A percentile compares a stretch with the other conserved stretches of the same genome.
phyloP scores from a whole-genome alignment of 495 filamentous ascomycete genomes.

The Hypoxylon trugodes region DNA sequence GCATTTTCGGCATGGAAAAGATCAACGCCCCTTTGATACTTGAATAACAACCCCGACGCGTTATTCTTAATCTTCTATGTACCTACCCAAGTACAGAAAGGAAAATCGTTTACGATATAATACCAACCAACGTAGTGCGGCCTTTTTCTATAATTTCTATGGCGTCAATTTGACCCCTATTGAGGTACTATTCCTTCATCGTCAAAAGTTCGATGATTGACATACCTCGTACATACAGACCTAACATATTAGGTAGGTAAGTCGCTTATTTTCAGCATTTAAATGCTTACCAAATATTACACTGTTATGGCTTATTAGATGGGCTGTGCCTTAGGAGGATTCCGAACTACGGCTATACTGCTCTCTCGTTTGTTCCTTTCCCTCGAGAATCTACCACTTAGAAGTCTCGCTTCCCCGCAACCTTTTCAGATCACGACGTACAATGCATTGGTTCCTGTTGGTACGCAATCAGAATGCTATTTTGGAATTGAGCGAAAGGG shows the following conservation, averaged over 20 bases:
- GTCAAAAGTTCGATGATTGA: slow-evolving; percentile 1
- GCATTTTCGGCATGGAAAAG: slow-evolving; percentile 27
- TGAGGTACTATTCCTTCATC: neutral
- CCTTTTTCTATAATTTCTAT: slow-evolving; percentile 7
- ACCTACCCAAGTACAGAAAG: no score
- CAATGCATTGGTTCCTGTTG: slow-evolving; percentile 20
- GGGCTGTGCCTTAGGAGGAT: slow-evolving; percentile 14
- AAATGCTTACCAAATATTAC: slow-evolving; percentile 19
- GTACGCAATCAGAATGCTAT: slow-evolving; percentile 15
- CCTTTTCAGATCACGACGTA: slow-evolving; percentile 2
- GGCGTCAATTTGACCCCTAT: neutral
- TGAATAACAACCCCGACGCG: slow-evolving; percentile 1
- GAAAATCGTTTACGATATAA: slow-evolving; percentile 21
- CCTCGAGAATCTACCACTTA: slow-evolving; percentile 10
- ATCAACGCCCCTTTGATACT: slow-evolving; percentile 26
- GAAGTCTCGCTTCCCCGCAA: slow-evolving; percentile 21
- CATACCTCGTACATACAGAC: slow-evolving; percentile 8
- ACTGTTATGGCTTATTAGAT: slow-evolving; percentile 16
- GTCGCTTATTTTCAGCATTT: slow-evolving; percentile 26
- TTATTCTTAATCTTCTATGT: slow-evolving; percentile 1
- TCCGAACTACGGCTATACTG: slow-evolving; percentile 5
- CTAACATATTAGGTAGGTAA: no score
- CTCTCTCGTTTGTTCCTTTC: slow-evolving; percentile 20
- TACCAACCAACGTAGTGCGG: slow-evolving; percentile 18
- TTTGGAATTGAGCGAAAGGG: slow-evolving; percentile 12